Evolutionary conservation across 768 basidiomycete species (phyloP).

Genomic region (Rhizopogon vesiculosus): DNA sequence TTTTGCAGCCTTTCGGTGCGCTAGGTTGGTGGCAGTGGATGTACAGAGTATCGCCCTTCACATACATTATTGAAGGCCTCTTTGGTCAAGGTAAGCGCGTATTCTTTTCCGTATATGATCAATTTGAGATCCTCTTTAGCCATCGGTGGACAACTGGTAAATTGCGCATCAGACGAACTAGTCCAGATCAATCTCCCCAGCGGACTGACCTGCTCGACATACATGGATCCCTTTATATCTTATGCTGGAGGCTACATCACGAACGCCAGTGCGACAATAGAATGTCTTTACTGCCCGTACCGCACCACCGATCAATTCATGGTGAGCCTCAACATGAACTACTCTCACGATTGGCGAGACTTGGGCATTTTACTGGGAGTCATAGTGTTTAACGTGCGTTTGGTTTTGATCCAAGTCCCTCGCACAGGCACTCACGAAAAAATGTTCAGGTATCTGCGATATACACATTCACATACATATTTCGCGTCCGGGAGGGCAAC

Average conservation of each 20-base stretch:
- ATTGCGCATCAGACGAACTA: conserved; percentile 50
- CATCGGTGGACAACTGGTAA: conserved; percentile 35
- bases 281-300: conserved; percentile 54
- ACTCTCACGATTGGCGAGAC: conserved; percentile 50
- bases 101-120: background rate
- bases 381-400: conserved; percentile 45
- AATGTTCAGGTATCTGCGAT: background rate
- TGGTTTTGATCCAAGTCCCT: background rate
- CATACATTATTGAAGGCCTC: conserved; percentile 45
- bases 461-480: background rate
- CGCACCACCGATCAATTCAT: conserved; percentile 45
- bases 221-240: conserved; percentile 45
- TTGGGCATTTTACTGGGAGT: conserved; percentile 47
- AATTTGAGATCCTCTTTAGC: conserved; percentile 18
- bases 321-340: conserved; percentile 50
- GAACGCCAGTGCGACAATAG: conserved; percentile 42
- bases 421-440: background rate
- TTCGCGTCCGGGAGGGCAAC: background rate
- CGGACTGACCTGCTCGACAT: conserved; percentile 49
- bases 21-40: conserved; percentile 28
- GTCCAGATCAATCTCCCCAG: conserved; percentile 47
- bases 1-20: conserved; percentile 40
- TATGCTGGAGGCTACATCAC: conserved; percentile 51
- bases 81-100: conserved; percentile 20
- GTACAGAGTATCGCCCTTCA: conserved; percentile 45